Evolutionary conservation across 768 basidiomycete genomes (phyloP).

Genomic region (Tylopilus rubrobrunneus): DNA sequence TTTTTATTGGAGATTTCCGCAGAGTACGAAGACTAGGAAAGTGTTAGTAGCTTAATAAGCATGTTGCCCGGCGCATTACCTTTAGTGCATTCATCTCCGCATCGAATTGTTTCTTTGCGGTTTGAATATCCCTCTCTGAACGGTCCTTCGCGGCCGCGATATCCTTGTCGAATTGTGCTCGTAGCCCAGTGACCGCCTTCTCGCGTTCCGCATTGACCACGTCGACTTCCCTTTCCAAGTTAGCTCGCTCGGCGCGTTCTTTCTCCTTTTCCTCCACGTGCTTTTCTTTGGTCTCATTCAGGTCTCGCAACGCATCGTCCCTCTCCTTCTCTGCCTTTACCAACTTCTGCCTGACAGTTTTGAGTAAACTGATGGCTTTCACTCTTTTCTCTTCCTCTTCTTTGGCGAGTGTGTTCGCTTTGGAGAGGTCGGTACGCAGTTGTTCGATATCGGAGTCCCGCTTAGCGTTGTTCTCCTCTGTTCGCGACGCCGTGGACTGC

Average conservation of each 20-base stretch:
- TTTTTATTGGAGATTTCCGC: conserved; percentile 62
- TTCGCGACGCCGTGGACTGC: conserved; percentile 43
- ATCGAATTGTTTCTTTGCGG: conserved; percentile 69
- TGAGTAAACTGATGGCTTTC: conserved; percentile 88
- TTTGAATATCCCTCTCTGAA: conserved; percentile 69
- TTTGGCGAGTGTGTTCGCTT: conserved; percentile 59
- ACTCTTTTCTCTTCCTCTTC: conserved; percentile 97
- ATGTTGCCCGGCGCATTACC: conserved; percentile 38
- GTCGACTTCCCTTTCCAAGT: conserved; percentile 63
- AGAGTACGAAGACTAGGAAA: conserved; percentile 55
- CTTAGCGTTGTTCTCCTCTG: conserved; percentile 46
- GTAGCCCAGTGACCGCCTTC: conserved; percentile 54
- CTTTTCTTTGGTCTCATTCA: conserved; percentile 46
- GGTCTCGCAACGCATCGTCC: conserved; percentile 71
- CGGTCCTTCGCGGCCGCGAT: conserved; percentile 53
- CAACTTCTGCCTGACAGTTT: conserved; percentile 95
- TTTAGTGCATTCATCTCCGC: conserved; percentile 70
- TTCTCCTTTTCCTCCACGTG: conserved; percentile 47
- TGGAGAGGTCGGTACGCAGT: conserved; percentile 61
- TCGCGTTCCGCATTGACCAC: conserved; percentile 59
- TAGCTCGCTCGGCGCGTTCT: conserved; percentile 44
- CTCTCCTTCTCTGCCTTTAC: conserved; percentile 94
- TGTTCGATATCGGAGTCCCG: conserved; percentile 54
- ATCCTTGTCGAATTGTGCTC: conserved; percentile 72
- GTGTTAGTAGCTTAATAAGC: conserved; percentile 3